Evolutionary conservation across 2,329 filamentous ascomycete genomes (phyloP), one percentile per base, ranked within the genome.

Genomic region (Periconia sp.): DNA sequence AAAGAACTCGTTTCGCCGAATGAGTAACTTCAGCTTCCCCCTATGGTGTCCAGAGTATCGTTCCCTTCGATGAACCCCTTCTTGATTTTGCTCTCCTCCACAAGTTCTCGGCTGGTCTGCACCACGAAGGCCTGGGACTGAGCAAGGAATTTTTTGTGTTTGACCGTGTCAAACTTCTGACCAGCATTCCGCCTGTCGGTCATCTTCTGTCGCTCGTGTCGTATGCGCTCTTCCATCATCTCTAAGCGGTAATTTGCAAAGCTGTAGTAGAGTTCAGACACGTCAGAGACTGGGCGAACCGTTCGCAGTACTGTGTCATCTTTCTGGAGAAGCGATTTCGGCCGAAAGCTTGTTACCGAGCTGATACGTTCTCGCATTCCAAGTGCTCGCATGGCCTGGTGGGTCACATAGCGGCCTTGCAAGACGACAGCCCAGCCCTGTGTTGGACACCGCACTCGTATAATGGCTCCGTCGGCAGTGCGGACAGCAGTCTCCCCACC

Each of bases 391-490:
- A 85, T 73, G 1, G 84, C 85, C 46, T 81, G 77, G 61, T 87
- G 84, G 50, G 82, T 78, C 47, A 87, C 84, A 67, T 87, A 86
- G 16, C 84, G 76, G 12, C 84, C 85, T 63, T 87, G 84, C 29
- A 87, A 72, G n/a, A 87, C 74, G 1, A 86, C 80, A 3, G 81
- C 83, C 36, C 76, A 81, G 12, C 82, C 83, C 81, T 82, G 82
- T 40, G 78, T 73, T 4, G 82, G 82, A 10, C 82, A 81, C 39
- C 82, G 74, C 32, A 84, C 77, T 61, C 83, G 83, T 46, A 81
- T 63, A 12, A 83, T 71, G 2, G 80, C 73, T 3, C 81, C 81
- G 17, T 72, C 71, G 1, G 71, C 77, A 1, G 73, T 82, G 25
- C 75, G 73, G n/a, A 86, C 62, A 2, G 79, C 82, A 1, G 83